Conservation (phyloP, 2,329 filamentous ascomycete genomes). For the Exophiala xenobiotica region DNA sequence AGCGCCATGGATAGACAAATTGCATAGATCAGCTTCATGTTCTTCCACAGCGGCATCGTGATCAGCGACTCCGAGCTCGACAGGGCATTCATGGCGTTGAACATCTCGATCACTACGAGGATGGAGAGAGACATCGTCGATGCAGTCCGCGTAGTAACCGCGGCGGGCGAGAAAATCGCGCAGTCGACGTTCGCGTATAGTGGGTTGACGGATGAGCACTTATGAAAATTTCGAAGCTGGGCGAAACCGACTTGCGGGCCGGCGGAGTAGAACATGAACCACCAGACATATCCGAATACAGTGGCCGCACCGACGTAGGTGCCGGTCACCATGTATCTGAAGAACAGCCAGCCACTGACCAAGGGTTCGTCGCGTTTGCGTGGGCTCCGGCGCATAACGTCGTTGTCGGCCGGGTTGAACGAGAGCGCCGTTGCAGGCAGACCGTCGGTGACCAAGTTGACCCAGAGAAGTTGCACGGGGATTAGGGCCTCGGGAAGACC, state of each 20-base stretch:
- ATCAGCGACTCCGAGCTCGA: conserved; percentile 92
- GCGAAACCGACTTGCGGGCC: conserved; percentile 90
- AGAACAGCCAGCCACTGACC: conserved; percentile 93
- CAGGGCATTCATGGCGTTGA: conserved; percentile 97
- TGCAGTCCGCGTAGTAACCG: conserved; percentile 71
- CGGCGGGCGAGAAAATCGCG: conserved; percentile 82
- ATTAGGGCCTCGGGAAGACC: conserved; percentile 98
- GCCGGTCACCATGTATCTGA: conserved; percentile 95
- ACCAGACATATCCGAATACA: conserved; percentile 98
- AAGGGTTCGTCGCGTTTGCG: conserved; percentile 90
- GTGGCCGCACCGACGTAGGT: conserved; percentile 93
- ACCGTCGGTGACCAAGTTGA: conserved; percentile 96
- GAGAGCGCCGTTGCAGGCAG: conserved; percentile 93
- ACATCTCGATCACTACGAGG: conserved; percentile 97
- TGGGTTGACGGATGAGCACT: conserved; percentile 62
- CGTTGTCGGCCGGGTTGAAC: conserved; percentile 98
- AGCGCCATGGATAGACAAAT: conserved; percentile 90
- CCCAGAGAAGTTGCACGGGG: conserved; percentile 96
- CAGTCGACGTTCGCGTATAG: conserved; percentile 89
- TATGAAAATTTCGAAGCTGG: conserved; percentile 91
- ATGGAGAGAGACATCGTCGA: conserved; percentile 89
- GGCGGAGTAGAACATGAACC: conserved; percentile 93
- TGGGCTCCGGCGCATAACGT: conserved; percentile 92
- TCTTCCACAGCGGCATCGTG: conserved; percentile 93
- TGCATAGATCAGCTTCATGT: conserved; percentile 97